Conservation (phyloP, 352 stramenopile species). For the Globisporangium emineosum region DNA sequence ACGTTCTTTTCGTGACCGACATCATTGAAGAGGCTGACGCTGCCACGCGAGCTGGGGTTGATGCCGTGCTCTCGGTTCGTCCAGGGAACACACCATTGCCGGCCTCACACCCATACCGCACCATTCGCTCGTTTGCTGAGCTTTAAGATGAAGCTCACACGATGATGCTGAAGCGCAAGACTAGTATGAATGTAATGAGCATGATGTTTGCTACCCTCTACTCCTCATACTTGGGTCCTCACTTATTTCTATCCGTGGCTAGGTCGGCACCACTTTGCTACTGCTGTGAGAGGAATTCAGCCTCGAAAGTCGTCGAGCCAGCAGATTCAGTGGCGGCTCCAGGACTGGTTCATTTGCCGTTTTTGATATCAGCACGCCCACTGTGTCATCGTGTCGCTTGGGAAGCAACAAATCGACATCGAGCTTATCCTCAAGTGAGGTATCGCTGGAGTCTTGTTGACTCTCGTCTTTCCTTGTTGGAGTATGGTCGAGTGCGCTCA, state of each 20-base stretch:
- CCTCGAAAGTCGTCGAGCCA: neutral
- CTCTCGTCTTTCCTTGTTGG: neutral
- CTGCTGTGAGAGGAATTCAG: conserved; percentile 2
- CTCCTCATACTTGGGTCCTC: neutral
- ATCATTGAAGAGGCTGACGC: conserved; percentile 84
- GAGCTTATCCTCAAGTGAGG: neutral
- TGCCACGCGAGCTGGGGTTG: conserved; percentile 58
- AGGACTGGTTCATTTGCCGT: neutral
- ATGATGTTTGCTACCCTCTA: conserved; percentile 1
- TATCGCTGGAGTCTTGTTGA: neutral
- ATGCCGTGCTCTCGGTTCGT: conserved; percentile 75
- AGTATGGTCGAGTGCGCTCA: neutral
- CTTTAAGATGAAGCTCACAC: conserved; percentile 20
- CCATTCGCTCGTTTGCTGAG: conserved; percentile 61
- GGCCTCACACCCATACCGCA: conserved; percentile 43
- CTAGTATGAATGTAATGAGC: conserved; percentile 4
- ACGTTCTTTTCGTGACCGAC: conserved; percentile 90
- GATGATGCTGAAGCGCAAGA: neutral
- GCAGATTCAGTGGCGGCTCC: conserved; percentile 3
- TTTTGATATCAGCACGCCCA: conserved; percentile 5
- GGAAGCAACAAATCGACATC: neutral
- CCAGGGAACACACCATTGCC: conserved; percentile 84
- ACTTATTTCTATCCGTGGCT: neutral
- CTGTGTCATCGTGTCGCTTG: neutral
- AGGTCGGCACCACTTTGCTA: conserved; percentile 21